Base-by-base conservation (phyloP, 768 basidiomycete species). In the Boletellus sp. region DNA sequence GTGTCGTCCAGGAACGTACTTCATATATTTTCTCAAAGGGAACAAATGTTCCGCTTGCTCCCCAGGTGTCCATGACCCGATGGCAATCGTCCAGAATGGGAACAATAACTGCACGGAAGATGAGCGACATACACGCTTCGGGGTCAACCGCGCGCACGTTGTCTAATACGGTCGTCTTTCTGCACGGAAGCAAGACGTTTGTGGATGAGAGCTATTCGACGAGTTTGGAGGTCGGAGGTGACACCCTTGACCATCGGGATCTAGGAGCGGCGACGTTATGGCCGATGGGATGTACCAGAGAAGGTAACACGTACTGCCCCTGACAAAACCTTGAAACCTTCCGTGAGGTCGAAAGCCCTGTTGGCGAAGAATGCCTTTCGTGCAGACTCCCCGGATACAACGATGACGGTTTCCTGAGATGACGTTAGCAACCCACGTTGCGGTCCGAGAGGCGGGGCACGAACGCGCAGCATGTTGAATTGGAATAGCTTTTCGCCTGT, bases 281-380 rank as follows among this genome's bases (percentile, higher is more conserved):
- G 53, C 60, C 42, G 24, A 50, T 42, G 48, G 33, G 60, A 51
- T 45, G 49, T 45, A 50, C 51, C 34, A 45, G 8, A 23, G 26
- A 45, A 45, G 22, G 17, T 24, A 19, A 31, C 17, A 79, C 84
- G 56, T 64, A 89, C 87, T 48, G 84, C 86, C 44, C 87, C 87
- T 43, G 85, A 86, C 53, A 90, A 76, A 60, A 87, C 78, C 60
- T 82, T 85, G 74, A 87, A 90, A 6, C 86, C 87, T 71, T 87
- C 85, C 36, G 81, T 83, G 44, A 90, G 77, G 66, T 89, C 85
- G 54, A 90, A 78, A 19, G 78, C 78, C 67, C 80, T 82, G 48
- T 84, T 79, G 3, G 76, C 75, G 59, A 89, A 86, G 68, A 89
- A 89, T 3, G 80, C 74, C 48, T 78, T 77, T 48, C 87, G 74